These are phyloP conservation scores for Emmonsia crescens DNA, from an alignment of 2,329 filamentous ascomycete species.

Conservation along the genomic window DNA sequence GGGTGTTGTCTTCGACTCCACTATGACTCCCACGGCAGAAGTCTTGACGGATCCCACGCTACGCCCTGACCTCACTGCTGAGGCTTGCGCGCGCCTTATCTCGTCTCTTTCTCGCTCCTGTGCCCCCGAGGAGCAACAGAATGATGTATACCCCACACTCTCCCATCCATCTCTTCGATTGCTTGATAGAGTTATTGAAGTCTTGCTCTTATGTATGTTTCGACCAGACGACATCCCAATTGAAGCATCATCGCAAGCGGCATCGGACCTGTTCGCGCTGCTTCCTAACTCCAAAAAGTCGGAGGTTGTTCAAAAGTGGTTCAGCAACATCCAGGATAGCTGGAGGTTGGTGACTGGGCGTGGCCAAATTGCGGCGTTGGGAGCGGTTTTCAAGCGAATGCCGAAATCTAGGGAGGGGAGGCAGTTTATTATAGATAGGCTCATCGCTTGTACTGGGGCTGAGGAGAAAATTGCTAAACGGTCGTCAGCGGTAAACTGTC, in stretches of 20 bases:
- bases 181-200: conserved; percentile 21
- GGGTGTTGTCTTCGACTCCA: conserved; percentile 26
- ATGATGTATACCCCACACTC: not conserved
- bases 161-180: conserved; percentile 15
- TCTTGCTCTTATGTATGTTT: conserved; percentile 31
- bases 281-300: conserved; percentile 23
- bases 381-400: conserved; percentile 29
- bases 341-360: conserved; percentile 30
- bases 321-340: conserved; percentile 26
- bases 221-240: conserved; percentile 32
- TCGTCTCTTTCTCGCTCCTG: conserved; percentile 24
- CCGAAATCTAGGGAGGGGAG: conserved; percentile 16
- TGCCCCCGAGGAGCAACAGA: conserved; percentile 3
- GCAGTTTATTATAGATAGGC: conserved; percentile 22
- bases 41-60: conserved; percentile 30
- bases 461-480: conserved; percentile 33
- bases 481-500: conserved; percentile 30
- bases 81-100: conserved; percentile 31
- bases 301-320: conserved; percentile 30
- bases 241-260: conserved; percentile 30
- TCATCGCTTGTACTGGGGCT: conserved; percentile 25
- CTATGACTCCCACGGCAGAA: conserved; percentile 25
- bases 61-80: conserved; percentile 33
- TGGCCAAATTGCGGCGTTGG: conserved; percentile 35
- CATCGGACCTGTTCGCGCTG: conserved; percentile 30